These are phyloP conservation scores for Oidiodendron maius DNA, from an alignment of 495 filamentous ascomycete genomes.

Conservation along the genomic window DNA sequence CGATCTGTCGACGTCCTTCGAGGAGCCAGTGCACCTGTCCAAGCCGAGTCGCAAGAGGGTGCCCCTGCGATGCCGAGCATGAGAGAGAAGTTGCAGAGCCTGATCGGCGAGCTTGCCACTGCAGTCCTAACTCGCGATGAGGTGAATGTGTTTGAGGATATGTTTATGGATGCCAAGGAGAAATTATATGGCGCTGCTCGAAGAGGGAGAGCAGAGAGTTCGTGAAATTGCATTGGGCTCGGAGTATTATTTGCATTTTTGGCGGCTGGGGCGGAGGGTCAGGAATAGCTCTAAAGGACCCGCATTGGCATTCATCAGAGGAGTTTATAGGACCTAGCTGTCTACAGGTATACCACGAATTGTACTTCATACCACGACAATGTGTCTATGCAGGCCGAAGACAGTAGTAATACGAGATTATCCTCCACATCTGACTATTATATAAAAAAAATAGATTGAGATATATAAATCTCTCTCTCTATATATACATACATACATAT, in stretches of 20 bases:
- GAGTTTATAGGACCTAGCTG: neutral
- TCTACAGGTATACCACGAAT: neutral
- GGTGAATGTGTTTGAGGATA: conserved; percentile 55
- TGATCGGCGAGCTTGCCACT: conserved; percentile 45
- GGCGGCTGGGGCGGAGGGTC: neutral
- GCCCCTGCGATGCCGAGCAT: conserved; percentile 32
- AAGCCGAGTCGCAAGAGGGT: conserved; percentile 1
- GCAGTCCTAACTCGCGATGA: conserved; percentile 44
- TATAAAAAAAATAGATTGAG: too few relatives aligned
- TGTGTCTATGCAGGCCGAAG: too few relatives aligned
- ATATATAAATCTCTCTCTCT: too few relatives aligned
- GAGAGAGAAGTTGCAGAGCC: conserved; percentile 38
- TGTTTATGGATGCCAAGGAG: conserved; percentile 61
- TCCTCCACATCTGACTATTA: neutral
- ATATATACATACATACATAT: too few relatives aligned
- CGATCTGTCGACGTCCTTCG: too few relatives aligned
- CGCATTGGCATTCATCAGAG: neutral
- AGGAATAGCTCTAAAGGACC: neutral
- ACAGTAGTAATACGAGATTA: too few relatives aligned
- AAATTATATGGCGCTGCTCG: conserved; percentile 56
- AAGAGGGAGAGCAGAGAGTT: conserved; percentile 28
- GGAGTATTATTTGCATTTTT: conserved; percentile 1
- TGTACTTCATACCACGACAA: neutral
- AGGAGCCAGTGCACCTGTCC: neutral
- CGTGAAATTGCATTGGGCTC: conserved; percentile 16